Evolutionary conservation across 2,329 filamentous ascomycete species (phyloP).

Genomic region (Aureobasidium zeae): DNA sequence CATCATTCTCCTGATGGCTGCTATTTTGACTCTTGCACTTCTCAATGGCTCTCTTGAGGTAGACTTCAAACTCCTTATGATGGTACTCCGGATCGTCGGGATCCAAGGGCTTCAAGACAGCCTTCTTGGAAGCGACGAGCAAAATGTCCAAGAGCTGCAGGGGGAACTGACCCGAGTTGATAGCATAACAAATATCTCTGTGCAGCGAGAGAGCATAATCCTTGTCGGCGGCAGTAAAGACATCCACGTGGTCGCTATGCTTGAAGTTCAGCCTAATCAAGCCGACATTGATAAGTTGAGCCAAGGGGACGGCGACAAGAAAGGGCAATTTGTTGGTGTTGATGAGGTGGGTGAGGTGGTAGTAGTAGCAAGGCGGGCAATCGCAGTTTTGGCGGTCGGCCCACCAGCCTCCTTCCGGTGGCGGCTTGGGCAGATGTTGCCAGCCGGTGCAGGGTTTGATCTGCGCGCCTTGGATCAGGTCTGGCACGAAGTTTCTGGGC

Average conservation of each 20-base stretch:
- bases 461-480: conserved; percentile 4
- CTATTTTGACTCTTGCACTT: not conserved
- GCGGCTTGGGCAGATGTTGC: conserved; percentile 1
- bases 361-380: conserved; percentile 11
- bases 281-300: conserved; percentile 12
- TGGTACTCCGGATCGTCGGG: not conserved
- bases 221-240: conserved; percentile 2
- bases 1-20: not conserved
- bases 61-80: conserved; percentile 6
- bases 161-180: conserved; percentile 2
- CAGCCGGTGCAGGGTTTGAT: conserved; percentile 10
- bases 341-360: not conserved
- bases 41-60: conserved; percentile 2
- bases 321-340: not conserved
- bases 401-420: conserved; percentile 9
- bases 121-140: not conserved
- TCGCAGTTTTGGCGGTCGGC: conserved; percentile 2
- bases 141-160: conserved; percentile 5
- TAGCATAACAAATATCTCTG: conserved; percentile 1
- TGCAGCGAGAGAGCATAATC: conserved; percentile 3
- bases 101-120: conserved; percentile 3
- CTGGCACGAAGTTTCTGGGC: conserved; percentile 6
- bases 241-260: not conserved
- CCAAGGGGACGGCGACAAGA: not conserved
- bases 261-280: conserved; percentile 8